phyloP scores from a whole-genome alignment of 345 rosid genomes.

The Cardamine chenopodiifolia region DNA sequence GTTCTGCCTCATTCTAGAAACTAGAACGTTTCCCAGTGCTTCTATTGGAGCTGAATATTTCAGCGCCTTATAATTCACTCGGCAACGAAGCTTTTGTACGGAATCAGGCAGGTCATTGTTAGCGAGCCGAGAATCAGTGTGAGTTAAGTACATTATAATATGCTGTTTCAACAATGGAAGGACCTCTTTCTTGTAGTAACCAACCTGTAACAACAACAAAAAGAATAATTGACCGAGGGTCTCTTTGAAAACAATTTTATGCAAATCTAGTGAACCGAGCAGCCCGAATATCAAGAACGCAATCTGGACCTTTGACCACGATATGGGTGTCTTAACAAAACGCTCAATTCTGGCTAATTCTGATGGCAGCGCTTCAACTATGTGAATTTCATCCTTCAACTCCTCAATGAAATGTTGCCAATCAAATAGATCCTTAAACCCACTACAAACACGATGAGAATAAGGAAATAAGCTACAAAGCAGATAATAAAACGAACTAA shows the following conservation, averaged over 20 bases:
- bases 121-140: conserved; percentile 92
- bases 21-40: conserved; percentile 73
- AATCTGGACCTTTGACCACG: conserved; percentile 87
- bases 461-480: conserved; percentile 15
- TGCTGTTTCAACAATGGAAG: conserved; percentile 81
- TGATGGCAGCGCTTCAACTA: conserved; percentile 76
- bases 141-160: conserved; percentile 82
- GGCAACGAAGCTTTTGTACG: conserved; percentile 87
- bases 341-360: conserved; percentile 63
- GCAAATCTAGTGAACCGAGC: not conserved
- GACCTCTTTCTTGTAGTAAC: conserved; percentile 81
- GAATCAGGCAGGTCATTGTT: conserved; percentile 72
- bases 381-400: conserved; percentile 76
- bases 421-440: conserved; percentile 90
- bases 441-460: conserved; percentile 52
- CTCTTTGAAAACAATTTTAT: not conserved
- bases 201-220: conserved; percentile 52
- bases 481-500: conserved; percentile 19
- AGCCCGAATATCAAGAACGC: conserved; percentile 13
- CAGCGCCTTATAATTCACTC: conserved; percentile 78
- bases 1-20: conserved; percentile 74
- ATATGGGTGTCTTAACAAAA: conserved; percentile 79
- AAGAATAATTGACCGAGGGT: not conserved
- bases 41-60: conserved; percentile 84
- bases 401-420: conserved; percentile 87